Percentiles rank a stretch among this genome's conserved stretches.
These are phyloP conservation scores for Globisporangium orthogonon DNA, from an alignment of 352 stramenopile species.

Conservation along the genomic window DNA sequence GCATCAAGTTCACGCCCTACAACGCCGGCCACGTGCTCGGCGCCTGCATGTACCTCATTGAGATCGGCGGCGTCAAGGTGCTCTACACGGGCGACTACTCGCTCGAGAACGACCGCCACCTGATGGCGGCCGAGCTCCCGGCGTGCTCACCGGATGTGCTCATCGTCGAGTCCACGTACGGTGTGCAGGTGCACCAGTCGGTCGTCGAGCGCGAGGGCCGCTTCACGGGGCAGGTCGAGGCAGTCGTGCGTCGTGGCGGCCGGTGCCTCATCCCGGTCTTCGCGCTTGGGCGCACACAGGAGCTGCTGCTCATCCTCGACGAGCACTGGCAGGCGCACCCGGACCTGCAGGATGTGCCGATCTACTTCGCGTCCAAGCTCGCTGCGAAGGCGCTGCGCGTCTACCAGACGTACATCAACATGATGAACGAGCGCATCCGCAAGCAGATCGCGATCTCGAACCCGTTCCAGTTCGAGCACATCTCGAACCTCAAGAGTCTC, in stretches of 20 bases:
- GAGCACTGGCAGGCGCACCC: constrained; percentile 97
- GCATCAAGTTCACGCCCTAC: constrained; percentile 98
- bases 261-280: constrained; percentile 98
- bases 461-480: constrained; percentile 96
- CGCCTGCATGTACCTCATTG: constrained; percentile 99
- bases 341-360: constrained; percentile 95
- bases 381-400: constrained; percentile 94
- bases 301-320: constrained; percentile 98
- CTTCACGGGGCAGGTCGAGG: constrained; percentile 96
- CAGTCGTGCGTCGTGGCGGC: constrained; percentile 94
- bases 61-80: constrained; percentile 96
- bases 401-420: constrained; percentile 99
- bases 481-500: constrained; percentile 96
- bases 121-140: constrained; percentile 90
- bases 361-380: constrained; percentile 98
- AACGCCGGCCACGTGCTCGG: constrained; percentile 99
- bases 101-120: constrained; percentile 97
- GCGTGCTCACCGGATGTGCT: constrained; percentile 94
- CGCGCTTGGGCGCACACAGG: constrained; percentile 96
- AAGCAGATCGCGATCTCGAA: constrained; percentile 98
- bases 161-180: constrained; percentile 99
- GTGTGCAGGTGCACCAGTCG: constrained; percentile 95
- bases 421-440: constrained; percentile 98
- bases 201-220: constrained; percentile 94
- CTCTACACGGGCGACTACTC: constrained; percentile 99